Evolutionary conservation across 345 rosid genomes (phyloP).

Genomic region (Excoecaria agallocha): DNA sequence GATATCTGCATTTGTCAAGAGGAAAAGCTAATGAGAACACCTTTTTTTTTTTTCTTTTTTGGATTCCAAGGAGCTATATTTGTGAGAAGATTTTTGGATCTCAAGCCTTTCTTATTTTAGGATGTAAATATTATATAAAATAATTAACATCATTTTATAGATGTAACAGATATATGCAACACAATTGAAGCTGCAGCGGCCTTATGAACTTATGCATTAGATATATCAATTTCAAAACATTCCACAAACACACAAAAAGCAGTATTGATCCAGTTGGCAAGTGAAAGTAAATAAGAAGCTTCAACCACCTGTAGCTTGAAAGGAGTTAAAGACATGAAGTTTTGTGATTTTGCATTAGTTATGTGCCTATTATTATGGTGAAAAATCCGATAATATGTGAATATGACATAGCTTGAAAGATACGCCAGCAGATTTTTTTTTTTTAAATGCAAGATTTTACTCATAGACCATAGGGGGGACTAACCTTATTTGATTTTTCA

Average conservation of each 20-base stretch:
- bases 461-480: neutral
- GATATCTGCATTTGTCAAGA: conserved; percentile 37
- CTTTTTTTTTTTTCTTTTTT: neutral
- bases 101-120: neutral
- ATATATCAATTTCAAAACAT: neutral
- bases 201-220: neutral
- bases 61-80: neutral
- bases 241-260: neutral
- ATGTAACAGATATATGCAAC: neutral
- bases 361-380: no score
- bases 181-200: neutral
- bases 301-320: conserved; percentile 5
- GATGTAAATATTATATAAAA: neutral
- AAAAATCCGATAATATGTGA: no score
- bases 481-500: conserved; percentile 34
- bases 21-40: conserved; percentile 10
- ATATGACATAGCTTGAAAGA: neutral
- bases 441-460: neutral
- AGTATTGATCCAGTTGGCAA: neutral
- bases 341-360: neutral
- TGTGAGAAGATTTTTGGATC: neutral
- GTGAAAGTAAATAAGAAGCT: conserved; percentile 5
- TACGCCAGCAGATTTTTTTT: neutral
- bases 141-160: neutral
- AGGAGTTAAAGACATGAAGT: neutral